A percentile compares a stretch with the other conserved stretches of the same genome.
Evolutionary conservation across 805 yeast species (phyloP).

Genomic region (Ogataea kodamae): DNA sequence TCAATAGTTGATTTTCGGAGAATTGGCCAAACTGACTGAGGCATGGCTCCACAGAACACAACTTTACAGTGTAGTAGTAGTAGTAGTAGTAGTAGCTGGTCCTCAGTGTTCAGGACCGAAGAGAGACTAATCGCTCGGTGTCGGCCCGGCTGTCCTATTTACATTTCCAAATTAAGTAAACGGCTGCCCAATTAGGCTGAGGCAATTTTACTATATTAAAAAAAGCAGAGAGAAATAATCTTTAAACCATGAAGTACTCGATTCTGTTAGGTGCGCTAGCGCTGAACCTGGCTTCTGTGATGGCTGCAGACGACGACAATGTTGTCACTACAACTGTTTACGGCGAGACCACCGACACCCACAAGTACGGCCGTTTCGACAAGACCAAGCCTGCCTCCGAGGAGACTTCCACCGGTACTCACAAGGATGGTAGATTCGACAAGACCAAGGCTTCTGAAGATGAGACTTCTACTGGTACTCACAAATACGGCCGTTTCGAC

Average conservation of each 20-base stretch:
- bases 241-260: conserved; percentile 38
- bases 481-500: conserved; percentile 55
- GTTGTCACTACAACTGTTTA: conserved; percentile 35
- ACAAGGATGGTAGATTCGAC: conserved; percentile 47
- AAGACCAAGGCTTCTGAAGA: conserved; percentile 41
- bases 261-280: conserved; percentile 35
- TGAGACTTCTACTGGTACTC: conserved; percentile 44
- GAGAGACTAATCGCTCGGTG: neutral
- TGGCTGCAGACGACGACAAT: conserved; percentile 30
- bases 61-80: no score
- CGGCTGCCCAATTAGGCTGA: conserved; percentile 10
- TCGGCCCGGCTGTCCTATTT: conserved; percentile 13
- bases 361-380: conserved; percentile 51
- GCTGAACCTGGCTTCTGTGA: conserved; percentile 34
- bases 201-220: conserved; percentile 9
- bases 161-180: conserved; percentile 7
- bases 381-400: conserved; percentile 36
- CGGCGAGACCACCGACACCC: conserved; percentile 30
- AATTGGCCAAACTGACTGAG: no score
- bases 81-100: conserved; percentile 4
- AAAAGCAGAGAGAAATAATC: conserved; percentile 8
- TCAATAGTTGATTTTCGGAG: no score
- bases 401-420: conserved; percentile 38
- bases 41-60: no score
- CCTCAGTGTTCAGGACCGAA: neutral